Conservation (phyloP, 2,329 filamentous ascomycete species). For the Aspergillus proliferans region DNA sequence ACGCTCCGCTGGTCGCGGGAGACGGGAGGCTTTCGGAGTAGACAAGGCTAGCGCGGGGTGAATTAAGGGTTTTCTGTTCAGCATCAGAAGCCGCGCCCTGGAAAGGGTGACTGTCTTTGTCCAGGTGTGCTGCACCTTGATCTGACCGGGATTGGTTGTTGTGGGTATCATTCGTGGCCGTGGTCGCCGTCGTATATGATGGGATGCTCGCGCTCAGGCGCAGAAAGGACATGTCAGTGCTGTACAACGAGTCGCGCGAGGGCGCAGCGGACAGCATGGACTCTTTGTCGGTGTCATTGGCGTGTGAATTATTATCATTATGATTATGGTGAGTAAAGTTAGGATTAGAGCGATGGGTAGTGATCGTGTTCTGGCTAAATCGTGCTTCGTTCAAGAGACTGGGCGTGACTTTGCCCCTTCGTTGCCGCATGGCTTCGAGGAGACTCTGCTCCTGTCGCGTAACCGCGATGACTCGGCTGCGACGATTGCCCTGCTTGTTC, state of each 20-base stretch:
- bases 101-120: constrained; percentile 22
- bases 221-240: constrained; percentile 34
- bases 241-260: constrained; percentile 29
- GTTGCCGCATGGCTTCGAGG: constrained; percentile 45
- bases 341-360: not conserved
- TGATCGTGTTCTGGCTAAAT: not conserved
- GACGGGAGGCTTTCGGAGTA: constrained; percentile 36
- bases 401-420: constrained; percentile 42
- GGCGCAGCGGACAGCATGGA: constrained; percentile 24
- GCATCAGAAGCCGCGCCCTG: constrained; percentile 27
- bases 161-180: not conserved
- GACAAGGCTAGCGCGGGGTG: constrained; percentile 27
- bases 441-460: constrained; percentile 49
- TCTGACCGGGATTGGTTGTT: constrained; percentile 8
- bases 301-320: not conserved
- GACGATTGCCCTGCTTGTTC: constrained; percentile 26
- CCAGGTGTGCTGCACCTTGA: constrained; percentile 22
- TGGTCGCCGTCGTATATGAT: constrained; percentile 10
- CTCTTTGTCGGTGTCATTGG: constrained; percentile 18
- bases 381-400: constrained; percentile 29
- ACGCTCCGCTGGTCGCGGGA: constrained; percentile 29
- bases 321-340: not conserved
- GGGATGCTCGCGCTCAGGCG: constrained; percentile 31
- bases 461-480: constrained; percentile 47
- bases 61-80: constrained; percentile 30